Evolutionary conservation across 2,329 filamentous ascomycete species (phyloP).

Genomic region (Curvularia verruculosa): DNA sequence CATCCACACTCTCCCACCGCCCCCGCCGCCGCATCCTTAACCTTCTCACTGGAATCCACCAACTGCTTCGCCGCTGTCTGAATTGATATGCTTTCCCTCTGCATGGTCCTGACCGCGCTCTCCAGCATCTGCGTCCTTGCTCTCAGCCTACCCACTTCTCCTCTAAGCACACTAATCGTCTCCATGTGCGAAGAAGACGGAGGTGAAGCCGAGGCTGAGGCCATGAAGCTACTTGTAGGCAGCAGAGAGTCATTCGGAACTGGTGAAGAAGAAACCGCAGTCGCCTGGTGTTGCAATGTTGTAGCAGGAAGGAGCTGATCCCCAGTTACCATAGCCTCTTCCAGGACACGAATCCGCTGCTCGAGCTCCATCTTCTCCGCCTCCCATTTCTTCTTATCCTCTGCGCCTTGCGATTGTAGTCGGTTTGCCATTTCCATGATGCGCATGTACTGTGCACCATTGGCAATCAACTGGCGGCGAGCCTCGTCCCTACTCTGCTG

Average conservation of each 20-base stretch:
- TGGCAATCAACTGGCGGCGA: slow-evolving; percentile 50
- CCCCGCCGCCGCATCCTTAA: slow-evolving; percentile 27
- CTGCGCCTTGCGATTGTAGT: slow-evolving; percentile 53
- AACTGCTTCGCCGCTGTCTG: slow-evolving; percentile 35
- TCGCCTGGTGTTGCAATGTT: slow-evolving; percentile 1
- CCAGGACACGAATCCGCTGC: slow-evolving; percentile 45
- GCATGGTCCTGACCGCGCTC: slow-evolving; percentile 35
- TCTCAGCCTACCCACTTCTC: slow-evolving; percentile 40
- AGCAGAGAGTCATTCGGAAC: too few species aligned
- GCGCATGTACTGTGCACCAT: slow-evolving; percentile 57
- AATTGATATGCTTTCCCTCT: slow-evolving; percentile 36
- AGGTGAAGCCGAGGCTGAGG: neutral
- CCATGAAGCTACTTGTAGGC: too few species aligned
- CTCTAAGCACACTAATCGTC: slow-evolving; percentile 40
- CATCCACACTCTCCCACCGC: neutral
- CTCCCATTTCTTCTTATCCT: slow-evolving; percentile 52
- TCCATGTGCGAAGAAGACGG: slow-evolving; percentile 24
- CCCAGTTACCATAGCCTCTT: slow-evolving; percentile 42
- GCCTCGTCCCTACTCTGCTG: slow-evolving; percentile 56
- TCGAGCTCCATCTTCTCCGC: slow-evolving; percentile 49
- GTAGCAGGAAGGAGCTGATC: slow-evolving; percentile 6
- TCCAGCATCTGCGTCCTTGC: slow-evolving; percentile 38
- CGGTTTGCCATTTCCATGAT: slow-evolving; percentile 59
- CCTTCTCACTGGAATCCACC: slow-evolving; percentile 35
- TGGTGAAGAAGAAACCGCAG: neutral